Evolutionary conservation across 2,329 filamentous ascomycete species (phyloP).

Genomic region (Aspergillus udagawae): DNA sequence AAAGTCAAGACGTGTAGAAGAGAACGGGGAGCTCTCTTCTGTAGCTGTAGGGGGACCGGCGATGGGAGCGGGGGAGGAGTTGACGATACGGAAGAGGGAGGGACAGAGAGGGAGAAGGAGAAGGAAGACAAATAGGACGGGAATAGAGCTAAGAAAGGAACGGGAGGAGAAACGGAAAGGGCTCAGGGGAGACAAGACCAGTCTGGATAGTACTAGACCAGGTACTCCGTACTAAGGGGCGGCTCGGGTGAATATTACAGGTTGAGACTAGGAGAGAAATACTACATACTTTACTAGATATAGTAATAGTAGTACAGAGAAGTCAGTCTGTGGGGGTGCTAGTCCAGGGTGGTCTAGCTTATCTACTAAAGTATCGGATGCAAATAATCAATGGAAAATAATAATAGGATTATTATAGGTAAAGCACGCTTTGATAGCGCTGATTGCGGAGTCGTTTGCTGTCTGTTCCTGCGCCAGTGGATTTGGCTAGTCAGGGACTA

Average conservation of each 20-base stretch:
- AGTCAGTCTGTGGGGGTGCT: background rate
- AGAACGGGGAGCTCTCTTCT: conserved; percentile 11
- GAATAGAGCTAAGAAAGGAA: conserved; percentile 27
- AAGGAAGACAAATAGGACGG: conserved; percentile 47
- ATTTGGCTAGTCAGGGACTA: conserved; percentile 13
- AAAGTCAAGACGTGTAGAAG: conserved; percentile 9
- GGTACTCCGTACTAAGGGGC: conserved; percentile 10
- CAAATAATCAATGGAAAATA: too few species aligned
- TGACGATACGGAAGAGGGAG: conserved; percentile 45
- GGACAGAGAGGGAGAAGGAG: conserved; percentile 49
- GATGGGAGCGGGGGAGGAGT: conserved; percentile 1
- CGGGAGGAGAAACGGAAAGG: conserved; percentile 5
- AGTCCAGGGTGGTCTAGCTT: conserved; percentile 9
- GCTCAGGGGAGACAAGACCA: conserved; percentile 9
- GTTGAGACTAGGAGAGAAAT: background rate
- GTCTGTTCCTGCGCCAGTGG: conserved; percentile 15
- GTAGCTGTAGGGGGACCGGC: conserved; percentile 4
- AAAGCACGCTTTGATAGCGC: background rate
- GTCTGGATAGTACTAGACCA: too few species aligned
- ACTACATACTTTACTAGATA: background rate
- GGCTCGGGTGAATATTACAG: conserved; percentile 10
- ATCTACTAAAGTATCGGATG: background rate
- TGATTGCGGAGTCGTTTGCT: conserved; percentile 14
- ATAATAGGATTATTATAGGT: background rate
- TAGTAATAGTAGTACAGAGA: background rate